Evolutionary conservation across 2,329 filamentous ascomycete species (phyloP).

Genomic region (Fusarium lateritium): DNA sequence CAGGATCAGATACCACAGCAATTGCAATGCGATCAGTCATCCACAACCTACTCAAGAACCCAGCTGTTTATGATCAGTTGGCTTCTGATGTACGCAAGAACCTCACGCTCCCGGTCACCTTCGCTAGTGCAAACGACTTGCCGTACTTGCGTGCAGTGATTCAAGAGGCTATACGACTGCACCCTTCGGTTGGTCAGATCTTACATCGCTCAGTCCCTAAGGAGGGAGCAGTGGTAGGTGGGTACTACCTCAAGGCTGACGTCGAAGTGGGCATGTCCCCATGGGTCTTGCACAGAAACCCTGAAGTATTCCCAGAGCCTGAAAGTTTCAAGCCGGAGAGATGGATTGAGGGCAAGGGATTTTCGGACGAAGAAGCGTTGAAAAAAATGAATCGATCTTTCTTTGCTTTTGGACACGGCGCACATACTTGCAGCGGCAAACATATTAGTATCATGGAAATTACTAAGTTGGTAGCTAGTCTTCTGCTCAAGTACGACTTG

Average conservation of each 20-base stretch:
- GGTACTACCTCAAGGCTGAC: background rate
- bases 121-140: background rate
- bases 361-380: background rate
- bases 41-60: background rate
- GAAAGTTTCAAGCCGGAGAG: background rate
- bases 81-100: no score
- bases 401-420: background rate
- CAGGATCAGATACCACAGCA: conserved; percentile 1
- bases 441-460: background rate
- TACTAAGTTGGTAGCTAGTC: background rate
- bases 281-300: background rate
- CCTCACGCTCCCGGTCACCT: background rate
- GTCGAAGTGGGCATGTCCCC: background rate
- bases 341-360: background rate
- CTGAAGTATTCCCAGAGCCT: background rate
- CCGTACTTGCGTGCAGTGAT: background rate
- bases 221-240: background rate
- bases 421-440: conserved; percentile 1
- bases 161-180: background rate
- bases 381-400: conserved; percentile 1
- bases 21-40: background rate
- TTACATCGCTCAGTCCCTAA: background rate
- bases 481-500: background rate
- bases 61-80: no score
- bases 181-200: background rate